Conservation (phyloP, 2,329 filamentous ascomycete genomes). For the Cyanodermella asteris region DNA sequence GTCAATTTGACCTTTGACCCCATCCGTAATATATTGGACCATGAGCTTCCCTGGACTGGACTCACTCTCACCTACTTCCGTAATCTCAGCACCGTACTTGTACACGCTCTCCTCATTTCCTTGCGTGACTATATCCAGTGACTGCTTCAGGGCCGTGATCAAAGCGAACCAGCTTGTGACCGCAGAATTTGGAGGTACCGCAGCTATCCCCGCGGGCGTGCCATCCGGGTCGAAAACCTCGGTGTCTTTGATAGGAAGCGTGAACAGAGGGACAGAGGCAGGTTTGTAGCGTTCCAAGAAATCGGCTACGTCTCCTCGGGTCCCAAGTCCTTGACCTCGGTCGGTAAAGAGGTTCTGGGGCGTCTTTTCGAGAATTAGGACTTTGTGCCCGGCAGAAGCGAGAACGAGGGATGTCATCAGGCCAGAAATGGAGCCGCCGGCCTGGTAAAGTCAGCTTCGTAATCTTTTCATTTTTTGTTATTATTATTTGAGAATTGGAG, state of each 20-base stretch:
- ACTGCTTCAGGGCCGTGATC: too few relatives aligned
- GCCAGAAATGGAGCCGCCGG: slow-evolving; percentile 22
- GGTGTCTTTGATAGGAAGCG: too few relatives aligned
- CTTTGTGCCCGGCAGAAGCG: slow-evolving; percentile 19
- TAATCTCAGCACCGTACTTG: slow-evolving; percentile 3
- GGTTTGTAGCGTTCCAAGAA: too few relatives aligned
- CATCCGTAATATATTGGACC: slow-evolving; percentile 10
- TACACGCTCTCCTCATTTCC: slow-evolving; percentile 1
- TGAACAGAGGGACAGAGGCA: too few relatives aligned
- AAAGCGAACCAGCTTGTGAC: too few relatives aligned
- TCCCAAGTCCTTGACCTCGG: slow-evolving; percentile 26
- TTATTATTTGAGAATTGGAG: too few relatives aligned
- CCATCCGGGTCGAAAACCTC: too few relatives aligned
- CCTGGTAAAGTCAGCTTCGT: too few relatives aligned
- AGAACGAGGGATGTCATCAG: slow-evolving; percentile 19
- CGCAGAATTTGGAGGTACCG: too few relatives aligned
- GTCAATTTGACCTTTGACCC: slow-evolving; percentile 5
- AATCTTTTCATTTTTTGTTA: too few relatives aligned
- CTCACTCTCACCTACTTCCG: slow-evolving; percentile 1
- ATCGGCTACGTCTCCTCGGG: slow-evolving; percentile 20
- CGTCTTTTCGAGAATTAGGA: slow-evolving; percentile 24
- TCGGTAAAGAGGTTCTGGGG: slow-evolving; percentile 23
- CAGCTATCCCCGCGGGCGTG: too few relatives aligned
- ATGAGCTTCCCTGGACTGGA: slow-evolving; percentile 8
- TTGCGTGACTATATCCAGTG: too few relatives aligned